Base-by-base conservation (phyloP, 2,329 filamentous ascomycete genomes). In the Magnaporthiopsis incrustans region DNA sequence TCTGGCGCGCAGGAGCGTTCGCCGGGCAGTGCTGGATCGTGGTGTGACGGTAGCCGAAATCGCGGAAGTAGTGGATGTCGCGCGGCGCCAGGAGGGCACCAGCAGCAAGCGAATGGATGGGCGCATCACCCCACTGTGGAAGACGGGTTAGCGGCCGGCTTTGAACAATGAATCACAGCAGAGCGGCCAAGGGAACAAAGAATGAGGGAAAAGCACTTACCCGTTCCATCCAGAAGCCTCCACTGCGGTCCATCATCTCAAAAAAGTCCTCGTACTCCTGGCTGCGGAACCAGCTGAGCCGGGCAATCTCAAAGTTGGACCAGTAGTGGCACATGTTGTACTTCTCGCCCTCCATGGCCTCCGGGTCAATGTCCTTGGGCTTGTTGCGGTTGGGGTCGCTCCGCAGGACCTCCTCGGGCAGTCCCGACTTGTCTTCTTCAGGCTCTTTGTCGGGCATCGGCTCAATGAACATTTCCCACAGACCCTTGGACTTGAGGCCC, bases 281-380 rank as follows among this genome's bases (percentile, higher is more conserved):
- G 81, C 93, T 97, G 70, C 95, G 87, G 85, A 98, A 98, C 87
- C 92, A 99, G 78, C 91, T 89, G 66, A 99, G 84, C 66, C 88
- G 87, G 18, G 95, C 95, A 78, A 99, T 99, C 77, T 99, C 95
- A 70, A 99, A 99, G 76, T 99, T 99, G 76, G 92, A 97, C 95
- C 95, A 99, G 81, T 97, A 99, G 81, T 99, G 95, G 76, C 95
- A 99, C 95, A 99, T 99, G 79, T 99, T 99, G 82, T 99, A 99
- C 71, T 88, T 91, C 76, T 99, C 95, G 67, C 92, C 92, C 74
- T 98, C 94, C 95, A 99, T 99, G 57, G 88, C 85, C 73, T 98
- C 93, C 0, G 89, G 88, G 72, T 98, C 92, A 64, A 97, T 90
- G 57, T 95, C 87, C 35, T 89, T 87, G n/a, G 92, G 78, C 44